These are phyloP conservation scores for Saccharomyces hybrid DNA, from an alignment of 1,139 yeast genomes.

Conservation along the genomic window DNA sequence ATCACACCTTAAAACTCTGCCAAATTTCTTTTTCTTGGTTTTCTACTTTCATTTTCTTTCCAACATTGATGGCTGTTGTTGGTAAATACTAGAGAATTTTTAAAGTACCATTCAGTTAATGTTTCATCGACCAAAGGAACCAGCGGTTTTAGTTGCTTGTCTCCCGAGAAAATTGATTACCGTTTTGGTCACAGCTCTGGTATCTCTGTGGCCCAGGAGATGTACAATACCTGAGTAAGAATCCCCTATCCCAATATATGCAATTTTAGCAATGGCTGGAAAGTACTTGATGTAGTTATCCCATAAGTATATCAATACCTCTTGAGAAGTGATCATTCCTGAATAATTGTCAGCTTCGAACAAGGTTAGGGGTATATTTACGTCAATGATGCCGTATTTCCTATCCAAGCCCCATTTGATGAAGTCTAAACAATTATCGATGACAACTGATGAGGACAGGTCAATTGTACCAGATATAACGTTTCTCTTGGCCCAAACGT, in stretches of 20 bases:
- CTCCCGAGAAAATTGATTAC: slow-evolving; percentile 65
- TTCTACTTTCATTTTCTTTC: slow-evolving; percentile 54
- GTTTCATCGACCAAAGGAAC: slow-evolving; percentile 85
- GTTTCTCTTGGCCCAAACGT: slow-evolving; percentile 82
- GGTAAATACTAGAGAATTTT: slow-evolving; percentile 76
- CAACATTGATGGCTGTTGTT: slow-evolving; percentile 70
- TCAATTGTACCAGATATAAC: slow-evolving; percentile 74
- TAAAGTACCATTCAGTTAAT: slow-evolving; percentile 78
- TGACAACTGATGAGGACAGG: slow-evolving; percentile 58
- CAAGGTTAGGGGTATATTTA: slow-evolving; percentile 55
- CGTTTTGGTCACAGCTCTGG: slow-evolving; percentile 61
- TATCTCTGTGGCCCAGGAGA: slow-evolving; percentile 72
- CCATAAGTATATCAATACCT: slow-evolving; percentile 73
- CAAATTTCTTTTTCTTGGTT: slow-evolving; percentile 85
- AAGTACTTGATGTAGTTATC: slow-evolving; percentile 81
- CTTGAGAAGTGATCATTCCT: slow-evolving; percentile 65
- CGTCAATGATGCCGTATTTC: slow-evolving; percentile 73
- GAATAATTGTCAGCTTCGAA: slow-evolving; percentile 43
- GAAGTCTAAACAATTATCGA: slow-evolving; percentile 51
- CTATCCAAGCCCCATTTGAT: slow-evolving; percentile 52
- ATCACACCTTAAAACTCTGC: slow-evolving; percentile 71
- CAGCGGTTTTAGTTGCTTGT: slow-evolving; percentile 60
- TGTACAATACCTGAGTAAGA: slow-evolving; percentile 84
- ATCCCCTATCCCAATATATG: slow-evolving; percentile 85
- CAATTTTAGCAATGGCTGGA: slow-evolving; percentile 55